Evolutionary conservation across 257 asterid species (phyloP).

Genomic region (Capsicum pubescens): DNA sequence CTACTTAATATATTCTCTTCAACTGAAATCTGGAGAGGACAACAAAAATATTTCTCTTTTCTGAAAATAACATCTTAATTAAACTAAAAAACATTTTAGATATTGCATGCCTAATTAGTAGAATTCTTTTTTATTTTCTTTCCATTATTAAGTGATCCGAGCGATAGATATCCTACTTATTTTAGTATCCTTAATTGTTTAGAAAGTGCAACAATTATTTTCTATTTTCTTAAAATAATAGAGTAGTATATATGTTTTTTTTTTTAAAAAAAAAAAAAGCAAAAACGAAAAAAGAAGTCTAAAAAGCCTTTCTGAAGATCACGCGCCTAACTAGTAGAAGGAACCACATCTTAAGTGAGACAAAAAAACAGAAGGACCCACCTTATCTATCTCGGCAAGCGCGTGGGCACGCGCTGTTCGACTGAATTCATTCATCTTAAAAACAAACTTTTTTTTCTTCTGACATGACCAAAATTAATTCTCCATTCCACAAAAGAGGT

Average conservation of each 20-base stretch:
- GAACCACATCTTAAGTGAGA: slow-evolving; percentile 4
- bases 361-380: slow-evolving; percentile 16
- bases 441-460: background rate
- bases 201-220: background rate
- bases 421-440: background rate
- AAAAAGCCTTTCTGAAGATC: background rate
- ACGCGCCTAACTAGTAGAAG: background rate
- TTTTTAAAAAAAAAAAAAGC: background rate
- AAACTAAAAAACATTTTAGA: too few species aligned
- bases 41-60: too few species aligned
- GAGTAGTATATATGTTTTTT: too few species aligned
- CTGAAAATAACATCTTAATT: too few species aligned
- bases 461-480: slow-evolving; percentile 8
- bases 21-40: too few species aligned
- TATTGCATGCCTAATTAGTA: too few species aligned
- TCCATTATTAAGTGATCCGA: background rate
- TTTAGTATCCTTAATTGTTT: background rate
- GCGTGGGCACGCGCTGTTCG: slow-evolving; percentile 18
- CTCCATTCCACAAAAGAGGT: background rate
- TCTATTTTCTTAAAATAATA: background rate
- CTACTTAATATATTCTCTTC: background rate
- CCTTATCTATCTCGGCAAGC: slow-evolving; percentile 26
- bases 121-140: background rate
- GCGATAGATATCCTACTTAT: background rate
- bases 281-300: background rate